Conservation (phyloP, 2,329 filamentous ascomycete genomes). For the Penicillium fuscoglaucum region DNA sequence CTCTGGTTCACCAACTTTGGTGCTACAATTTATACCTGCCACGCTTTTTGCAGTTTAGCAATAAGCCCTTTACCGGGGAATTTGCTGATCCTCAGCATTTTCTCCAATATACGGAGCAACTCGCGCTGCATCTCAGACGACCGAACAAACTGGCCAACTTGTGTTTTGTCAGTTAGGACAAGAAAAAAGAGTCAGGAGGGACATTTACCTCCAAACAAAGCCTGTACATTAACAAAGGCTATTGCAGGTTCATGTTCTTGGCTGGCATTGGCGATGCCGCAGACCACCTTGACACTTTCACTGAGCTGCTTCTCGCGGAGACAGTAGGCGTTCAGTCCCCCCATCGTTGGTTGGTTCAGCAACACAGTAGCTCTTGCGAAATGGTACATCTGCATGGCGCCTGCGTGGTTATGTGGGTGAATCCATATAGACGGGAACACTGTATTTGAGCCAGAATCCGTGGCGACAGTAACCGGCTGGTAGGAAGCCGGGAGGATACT, state of each 20-base stretch:
- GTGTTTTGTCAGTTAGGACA: neutral
- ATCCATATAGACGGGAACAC: constrained; percentile 50
- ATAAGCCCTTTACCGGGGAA: constrained; percentile 16
- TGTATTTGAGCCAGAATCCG: constrained; percentile 18
- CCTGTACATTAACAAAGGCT: constrained; percentile 25
- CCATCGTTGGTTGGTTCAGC: constrained; percentile 52
- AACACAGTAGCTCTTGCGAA: constrained; percentile 55
- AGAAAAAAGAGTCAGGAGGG: neutral
- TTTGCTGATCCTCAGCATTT: constrained; percentile 19
- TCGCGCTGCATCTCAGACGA: constrained; percentile 12
- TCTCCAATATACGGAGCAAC: constrained; percentile 12
- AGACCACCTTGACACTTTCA: constrained; percentile 18
- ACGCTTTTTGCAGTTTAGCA: constrained; percentile 10
- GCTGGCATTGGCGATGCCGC: constrained; percentile 15
- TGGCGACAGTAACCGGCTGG: constrained; percentile 38
- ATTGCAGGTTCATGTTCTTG: constrained; percentile 21
- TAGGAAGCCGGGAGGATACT: constrained; percentile 43
- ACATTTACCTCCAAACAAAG: constrained; percentile 21
- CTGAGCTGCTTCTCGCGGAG: constrained; percentile 17
- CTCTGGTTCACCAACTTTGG: neutral
- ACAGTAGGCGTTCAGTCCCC: constrained; percentile 50
- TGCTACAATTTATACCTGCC: constrained; percentile 23
- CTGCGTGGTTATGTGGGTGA: constrained; percentile 49
- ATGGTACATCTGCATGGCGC: constrained; percentile 53
- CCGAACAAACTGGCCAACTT: constrained; percentile 20